Conservation (phyloP, 305 asterid genomes). For the Striga hermonthica region DNA sequence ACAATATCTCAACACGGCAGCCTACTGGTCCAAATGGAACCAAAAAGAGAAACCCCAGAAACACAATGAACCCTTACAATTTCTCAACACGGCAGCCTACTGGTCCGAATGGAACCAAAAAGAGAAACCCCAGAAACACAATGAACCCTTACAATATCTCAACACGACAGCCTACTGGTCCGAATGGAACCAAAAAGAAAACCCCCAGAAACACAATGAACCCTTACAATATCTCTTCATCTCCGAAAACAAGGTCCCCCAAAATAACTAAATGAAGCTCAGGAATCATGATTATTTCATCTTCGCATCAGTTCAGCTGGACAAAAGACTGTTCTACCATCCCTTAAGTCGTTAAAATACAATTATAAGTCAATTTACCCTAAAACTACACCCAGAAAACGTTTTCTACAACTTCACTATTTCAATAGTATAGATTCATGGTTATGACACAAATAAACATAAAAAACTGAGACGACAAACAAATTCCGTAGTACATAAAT, state of each 20-base stretch:
- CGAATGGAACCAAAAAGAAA: neutral
- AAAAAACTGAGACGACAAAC: neutral
- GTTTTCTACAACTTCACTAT: conserved; percentile 1
- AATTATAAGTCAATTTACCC: neutral
- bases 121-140: neutral
- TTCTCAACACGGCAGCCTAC: too few species aligned
- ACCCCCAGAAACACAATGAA: neutral
- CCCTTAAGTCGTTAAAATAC: neutral
- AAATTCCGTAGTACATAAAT: neutral
- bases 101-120: neutral
- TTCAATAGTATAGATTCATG: neutral
- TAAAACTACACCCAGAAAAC: neutral
- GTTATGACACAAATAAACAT: neutral
- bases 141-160: neutral
- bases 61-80: neutral
- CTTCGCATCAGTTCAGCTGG: neutral
- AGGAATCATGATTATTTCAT: neutral
- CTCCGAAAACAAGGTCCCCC: neutral
- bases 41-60: neutral
- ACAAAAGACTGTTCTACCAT: neutral
- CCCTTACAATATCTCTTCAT: neutral
- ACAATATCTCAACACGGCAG: too few species aligned
- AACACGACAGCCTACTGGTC: too few species aligned
- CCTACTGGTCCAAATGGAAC: too few species aligned
- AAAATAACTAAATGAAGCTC: neutral